Evolutionary conservation across 2,329 filamentous ascomycete genomes (phyloP), one percentile per base, ranked within the genome.

Genomic region (Karstenula rhodostoma): DNA sequence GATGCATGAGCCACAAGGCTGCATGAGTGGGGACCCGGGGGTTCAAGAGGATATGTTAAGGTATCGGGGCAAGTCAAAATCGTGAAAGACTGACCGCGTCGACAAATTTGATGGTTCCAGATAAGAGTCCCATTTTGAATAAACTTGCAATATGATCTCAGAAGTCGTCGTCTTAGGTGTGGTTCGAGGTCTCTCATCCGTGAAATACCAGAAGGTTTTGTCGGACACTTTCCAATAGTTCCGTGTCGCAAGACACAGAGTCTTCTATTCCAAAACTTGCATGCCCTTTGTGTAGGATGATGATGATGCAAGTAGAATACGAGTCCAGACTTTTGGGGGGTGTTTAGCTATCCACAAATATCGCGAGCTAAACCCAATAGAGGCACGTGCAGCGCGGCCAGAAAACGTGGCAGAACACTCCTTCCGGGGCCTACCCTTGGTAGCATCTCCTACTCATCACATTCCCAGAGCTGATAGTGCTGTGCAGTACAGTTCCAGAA

Each of bases 351-450:
- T 44, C 19, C 42, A 37, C 19, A 37, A 17, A 40, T 52, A n/a
- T 42, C 49, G 13, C 17, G 19, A n/a, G 33, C 49, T 52, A 52
- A 52, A 40, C 49, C 49, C 3, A 10, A 52, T 42, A 9, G 12
- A 17, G 49, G 10, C 12, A 52, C 33, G 49, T n/a, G 49, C 33
- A 27, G 13, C 25, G 19, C 17, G 13, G 22, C 22, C 49, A 42
- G 15, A n/a, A 25, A n/a, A 52, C 49, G 33, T 40, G 49, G 49
- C 49, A 2, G 49, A 52, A 42, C 33, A 27, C 33, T 42, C 49
- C 33, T 42, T 54, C 37, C 37, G 12, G 23, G 22, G 12, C 37
- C 29, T 32, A 32, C 29, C 12, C 4, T 32, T 9, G 8, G 25
- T 33, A 32, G 17, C 6, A 27, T 42, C 27, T 35, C 29, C 4